phyloP scores from a whole-genome alignment of 192 early-diverging fungal species.

The Phlyctochytrium bullatum region DNA sequence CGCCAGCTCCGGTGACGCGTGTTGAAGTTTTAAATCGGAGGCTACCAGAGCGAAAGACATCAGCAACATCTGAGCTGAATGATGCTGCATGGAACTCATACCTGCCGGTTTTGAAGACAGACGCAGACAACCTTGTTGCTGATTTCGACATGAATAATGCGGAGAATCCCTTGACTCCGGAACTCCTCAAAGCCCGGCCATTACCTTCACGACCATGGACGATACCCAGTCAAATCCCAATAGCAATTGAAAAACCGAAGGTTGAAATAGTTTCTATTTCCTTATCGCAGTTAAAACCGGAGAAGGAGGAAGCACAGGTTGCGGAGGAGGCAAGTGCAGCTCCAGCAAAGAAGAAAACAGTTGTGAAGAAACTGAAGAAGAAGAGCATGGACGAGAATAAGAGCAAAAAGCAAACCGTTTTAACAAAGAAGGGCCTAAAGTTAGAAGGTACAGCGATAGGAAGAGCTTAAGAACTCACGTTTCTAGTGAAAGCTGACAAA shows the following conservation, averaged over 20 bases:
- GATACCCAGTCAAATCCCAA: not conserved
- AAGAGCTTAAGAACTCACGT: not conserved
- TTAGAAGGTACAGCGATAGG: not conserved
- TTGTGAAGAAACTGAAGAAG: not conserved
- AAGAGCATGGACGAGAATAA: not conserved
- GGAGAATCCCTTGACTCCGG: too few species aligned
- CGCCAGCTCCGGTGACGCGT: not conserved
- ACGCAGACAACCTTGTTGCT: not conserved
- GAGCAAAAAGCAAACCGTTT: conserved; percentile 1
- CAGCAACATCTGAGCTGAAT: not conserved
- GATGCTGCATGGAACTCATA: not conserved
- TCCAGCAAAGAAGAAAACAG: not conserved
- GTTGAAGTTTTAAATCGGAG: not conserved
- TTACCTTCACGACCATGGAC: not conserved
- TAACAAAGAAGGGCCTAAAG: not conserved
- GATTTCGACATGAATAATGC: not conserved
- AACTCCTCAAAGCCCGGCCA: too few species aligned
- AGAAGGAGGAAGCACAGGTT: not conserved
- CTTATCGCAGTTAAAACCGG: not conserved
- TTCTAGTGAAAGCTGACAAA: not conserved
- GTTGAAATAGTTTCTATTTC: not conserved
- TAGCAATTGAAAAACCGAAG: not conserved
- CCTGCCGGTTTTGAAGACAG: not conserved
- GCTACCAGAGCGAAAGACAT: not conserved
- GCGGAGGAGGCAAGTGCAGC: not conserved